Percentiles rank a stretch among this genome's conserved stretches.
phyloP scores from a whole-genome alignment of 768 basidiomycete species.

The Lactifluus volemus region DNA sequence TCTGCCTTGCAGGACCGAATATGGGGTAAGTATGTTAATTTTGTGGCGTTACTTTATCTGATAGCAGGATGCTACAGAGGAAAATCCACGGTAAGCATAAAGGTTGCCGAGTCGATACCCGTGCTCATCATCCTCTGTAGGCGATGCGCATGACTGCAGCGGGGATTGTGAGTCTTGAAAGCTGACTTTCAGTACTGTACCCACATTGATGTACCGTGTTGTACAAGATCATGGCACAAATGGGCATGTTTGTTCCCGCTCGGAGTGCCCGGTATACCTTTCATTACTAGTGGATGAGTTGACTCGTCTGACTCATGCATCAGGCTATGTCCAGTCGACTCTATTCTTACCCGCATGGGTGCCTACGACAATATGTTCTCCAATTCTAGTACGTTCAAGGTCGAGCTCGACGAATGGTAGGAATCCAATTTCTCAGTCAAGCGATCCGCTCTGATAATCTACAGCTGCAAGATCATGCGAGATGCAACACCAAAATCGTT shows the following conservation, averaged over 20 bases:
- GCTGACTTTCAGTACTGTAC: background rate
- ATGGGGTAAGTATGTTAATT: slow-evolving; percentile 60
- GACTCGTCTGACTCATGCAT: slow-evolving; percentile 5
- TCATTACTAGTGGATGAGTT: background rate
- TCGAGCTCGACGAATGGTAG: slow-evolving; percentile 95
- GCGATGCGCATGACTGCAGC: slow-evolving; percentile 94
- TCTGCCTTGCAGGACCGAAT: slow-evolving; percentile 51
- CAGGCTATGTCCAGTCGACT: slow-evolving; percentile 82
- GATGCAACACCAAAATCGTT: slow-evolving; percentile 91
- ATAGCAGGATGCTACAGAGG: slow-evolving; percentile 35
- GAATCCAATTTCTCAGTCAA: background rate
- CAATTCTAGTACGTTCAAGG: slow-evolving; percentile 93
- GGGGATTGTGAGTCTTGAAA: slow-evolving; percentile 54
- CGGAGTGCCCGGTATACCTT: slow-evolving; percentile 54
- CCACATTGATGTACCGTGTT: background rate
- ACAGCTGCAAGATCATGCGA: slow-evolving; percentile 84
- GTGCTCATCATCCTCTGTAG: slow-evolving; percentile 27
- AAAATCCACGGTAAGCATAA: slow-evolving; percentile 57
- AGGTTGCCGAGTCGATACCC: background rate
- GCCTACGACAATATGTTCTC: slow-evolving; percentile 98
- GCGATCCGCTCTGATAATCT: background rate
- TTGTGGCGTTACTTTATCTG: background rate
- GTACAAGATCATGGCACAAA: slow-evolving; percentile 76
- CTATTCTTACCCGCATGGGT: slow-evolving; percentile 95
- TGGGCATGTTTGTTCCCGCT: slow-evolving; percentile 95